A percentile compares a stretch with the other conserved stretches of the same genome.
Conservation (phyloP, 805 yeast species). For the Barnettozyma californica region DNA sequence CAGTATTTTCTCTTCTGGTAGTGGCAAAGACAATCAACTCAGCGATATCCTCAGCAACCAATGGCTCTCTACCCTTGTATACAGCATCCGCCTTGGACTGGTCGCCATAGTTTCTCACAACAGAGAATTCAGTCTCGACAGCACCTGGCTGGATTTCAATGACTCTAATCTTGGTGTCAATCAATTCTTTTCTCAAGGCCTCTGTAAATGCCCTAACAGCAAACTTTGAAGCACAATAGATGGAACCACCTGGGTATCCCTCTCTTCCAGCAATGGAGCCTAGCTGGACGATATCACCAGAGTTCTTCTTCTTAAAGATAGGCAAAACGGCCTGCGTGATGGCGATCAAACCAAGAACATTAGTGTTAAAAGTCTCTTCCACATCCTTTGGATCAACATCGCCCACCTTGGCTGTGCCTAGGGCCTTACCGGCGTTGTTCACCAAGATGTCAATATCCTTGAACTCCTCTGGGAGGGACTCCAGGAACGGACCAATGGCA, state of each 20-base stretch:
- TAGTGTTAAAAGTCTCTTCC: constrained; percentile 74
- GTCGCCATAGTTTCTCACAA: constrained; percentile 58
- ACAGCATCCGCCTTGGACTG: constrained; percentile 47
- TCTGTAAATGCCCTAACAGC: constrained; percentile 69
- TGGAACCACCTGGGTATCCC: constrained; percentile 73
- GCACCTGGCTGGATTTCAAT: constrained; percentile 66
- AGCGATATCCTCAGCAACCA: constrained; percentile 46
- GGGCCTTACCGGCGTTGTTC: constrained; percentile 77
- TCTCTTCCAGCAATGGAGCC: constrained; percentile 81
- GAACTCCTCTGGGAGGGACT: constrained; percentile 51
- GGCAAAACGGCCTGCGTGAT: constrained; percentile 77
- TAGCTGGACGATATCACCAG: constrained; percentile 68
- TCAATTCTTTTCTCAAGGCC: constrained; percentile 68
- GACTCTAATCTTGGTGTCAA: constrained; percentile 62
- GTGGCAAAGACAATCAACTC: constrained; percentile 39
- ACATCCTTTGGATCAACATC: constrained; percentile 58
- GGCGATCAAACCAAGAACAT: constrained; percentile 80
- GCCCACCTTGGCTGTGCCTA: constrained; percentile 77
- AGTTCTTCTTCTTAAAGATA: constrained; percentile 60
- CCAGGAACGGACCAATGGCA: constrained; percentile 47
- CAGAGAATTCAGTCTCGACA: constrained; percentile 63
- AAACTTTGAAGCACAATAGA: constrained; percentile 72
- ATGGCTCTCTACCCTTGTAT: constrained; percentile 51
- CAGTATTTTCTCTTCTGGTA: constrained; percentile 54
- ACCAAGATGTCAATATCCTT: constrained; percentile 60